These are phyloP conservation scores for Candida sphagnicola DNA, from an alignment of 805 yeast genomes.

Conservation along the genomic window DNA sequence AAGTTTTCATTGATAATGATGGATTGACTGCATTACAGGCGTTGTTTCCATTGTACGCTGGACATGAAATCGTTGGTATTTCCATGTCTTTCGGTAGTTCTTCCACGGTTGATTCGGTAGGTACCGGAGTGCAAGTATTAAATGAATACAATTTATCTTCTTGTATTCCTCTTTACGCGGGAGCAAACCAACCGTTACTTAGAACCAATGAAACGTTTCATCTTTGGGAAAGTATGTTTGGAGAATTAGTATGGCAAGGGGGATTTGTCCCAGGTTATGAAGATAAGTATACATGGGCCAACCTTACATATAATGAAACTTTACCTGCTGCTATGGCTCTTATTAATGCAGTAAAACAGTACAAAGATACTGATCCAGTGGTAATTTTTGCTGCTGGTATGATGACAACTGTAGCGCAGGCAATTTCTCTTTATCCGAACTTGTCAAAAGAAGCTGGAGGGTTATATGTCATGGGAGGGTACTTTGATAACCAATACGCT, in stretches of 20 bases:
- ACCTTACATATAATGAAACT: slow-evolving; percentile 23
- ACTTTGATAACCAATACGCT: slow-evolving; percentile 37
- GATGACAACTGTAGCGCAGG: slow-evolving; percentile 45
- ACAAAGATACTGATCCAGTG: slow-evolving; percentile 33
- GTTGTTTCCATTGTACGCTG: slow-evolving; percentile 35
- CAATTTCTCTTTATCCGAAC: slow-evolving; percentile 35
- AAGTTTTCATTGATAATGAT: slow-evolving; percentile 41
- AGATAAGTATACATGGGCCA: slow-evolving; percentile 28
- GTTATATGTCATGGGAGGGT: slow-evolving; percentile 43
- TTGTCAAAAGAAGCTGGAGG: slow-evolving; percentile 36
- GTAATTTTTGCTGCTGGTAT: slow-evolving; percentile 36
- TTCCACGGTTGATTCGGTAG: slow-evolving; percentile 37
- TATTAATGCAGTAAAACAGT: slow-evolving; percentile 35
- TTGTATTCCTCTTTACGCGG: slow-evolving; percentile 34
- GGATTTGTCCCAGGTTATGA: slow-evolving; percentile 29
- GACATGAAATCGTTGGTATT: slow-evolving; percentile 36
- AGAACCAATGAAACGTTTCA: slow-evolving; percentile 38
- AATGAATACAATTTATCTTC: slow-evolving; percentile 27
- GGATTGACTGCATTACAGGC: slow-evolving; percentile 35
- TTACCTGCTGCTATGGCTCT: slow-evolving; percentile 36
- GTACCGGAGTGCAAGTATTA: slow-evolving; percentile 25
- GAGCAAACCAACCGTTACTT: slow-evolving; percentile 35
- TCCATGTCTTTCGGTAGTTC: slow-evolving; percentile 37
- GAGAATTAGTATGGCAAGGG: slow-evolving; percentile 41
- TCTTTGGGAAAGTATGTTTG: slow-evolving; percentile 33